Percentiles rank a stretch among this genome's conserved stretches.
phyloP scores from a whole-genome alignment of 2,329 filamentous ascomycete species.

The Pestalotiopsis sp. region DNA sequence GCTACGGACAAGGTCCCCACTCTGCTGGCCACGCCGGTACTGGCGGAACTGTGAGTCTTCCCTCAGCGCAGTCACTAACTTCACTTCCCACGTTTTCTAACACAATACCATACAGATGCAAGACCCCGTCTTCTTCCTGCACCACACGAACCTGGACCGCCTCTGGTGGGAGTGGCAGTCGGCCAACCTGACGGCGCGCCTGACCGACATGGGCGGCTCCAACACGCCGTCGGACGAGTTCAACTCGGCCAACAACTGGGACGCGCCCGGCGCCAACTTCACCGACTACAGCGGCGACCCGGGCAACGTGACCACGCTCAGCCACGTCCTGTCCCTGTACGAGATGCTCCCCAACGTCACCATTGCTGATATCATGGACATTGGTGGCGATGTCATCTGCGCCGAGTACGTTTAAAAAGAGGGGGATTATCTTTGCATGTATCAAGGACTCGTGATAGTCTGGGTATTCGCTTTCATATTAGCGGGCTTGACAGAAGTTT shows the following conservation, averaged over 20 bases:
- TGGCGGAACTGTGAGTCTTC: constrained; percentile 1
- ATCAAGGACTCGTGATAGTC: no score
- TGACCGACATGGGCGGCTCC: constrained; percentile 25
- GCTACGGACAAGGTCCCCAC: background rate
- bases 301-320: constrained; percentile 7
- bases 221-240: constrained; percentile 18
- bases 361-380: constrained; percentile 22
- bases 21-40: constrained; percentile 5
- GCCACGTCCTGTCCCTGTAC: background rate
- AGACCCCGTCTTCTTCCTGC: constrained; percentile 32
- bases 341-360: constrained; percentile 36
- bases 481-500: no score
- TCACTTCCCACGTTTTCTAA: background rate
- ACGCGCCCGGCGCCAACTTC: constrained; percentile 14
- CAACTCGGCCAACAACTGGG: constrained; percentile 4
- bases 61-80: background rate
- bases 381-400: constrained; percentile 18
- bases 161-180: constrained; percentile 34
- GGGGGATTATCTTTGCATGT: no score
- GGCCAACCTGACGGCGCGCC: constrained; percentile 21
- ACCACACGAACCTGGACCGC: constrained; percentile 32
- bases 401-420: constrained; percentile 20
- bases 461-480: no score
- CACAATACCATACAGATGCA: constrained; percentile 15
- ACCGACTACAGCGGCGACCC: constrained; percentile 19